These are phyloP conservation scores for Geranomyces variabilis DNA, from an alignment of 192 early-diverging fungal genomes.

Conservation along the genomic window DNA sequence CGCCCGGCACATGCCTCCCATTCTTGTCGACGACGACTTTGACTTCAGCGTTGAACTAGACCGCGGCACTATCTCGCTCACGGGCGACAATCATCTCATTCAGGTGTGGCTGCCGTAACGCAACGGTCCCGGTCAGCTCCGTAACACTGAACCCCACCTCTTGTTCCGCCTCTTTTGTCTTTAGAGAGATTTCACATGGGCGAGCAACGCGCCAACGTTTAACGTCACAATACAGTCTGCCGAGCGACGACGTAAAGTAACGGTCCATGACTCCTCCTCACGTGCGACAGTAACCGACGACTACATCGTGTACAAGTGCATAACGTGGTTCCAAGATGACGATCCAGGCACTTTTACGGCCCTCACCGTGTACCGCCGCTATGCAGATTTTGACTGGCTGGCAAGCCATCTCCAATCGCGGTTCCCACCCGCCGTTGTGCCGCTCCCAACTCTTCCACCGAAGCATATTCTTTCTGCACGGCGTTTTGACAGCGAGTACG, in stretches of 20 bases:
- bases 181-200: constrained; percentile 22
- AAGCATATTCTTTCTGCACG: not conserved
- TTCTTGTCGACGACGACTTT: not conserved
- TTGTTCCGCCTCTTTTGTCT: no score
- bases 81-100: constrained; percentile 16
- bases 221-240: constrained; percentile 18
- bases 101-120: no score
- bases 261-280: not conserved
- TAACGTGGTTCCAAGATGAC: constrained; percentile 33
- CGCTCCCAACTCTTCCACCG: constrained; percentile 19
- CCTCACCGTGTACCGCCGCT: constrained; percentile 31
- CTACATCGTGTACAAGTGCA: constrained; percentile 20
- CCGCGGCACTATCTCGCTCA: not conserved
- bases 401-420: constrained; percentile 19
- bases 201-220: constrained; percentile 4
- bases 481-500: constrained; percentile 23
- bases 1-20: not conserved
- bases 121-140: no score
- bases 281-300: constrained; percentile 22
- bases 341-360: not conserved
- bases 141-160: no score
- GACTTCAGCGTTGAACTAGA: not conserved
- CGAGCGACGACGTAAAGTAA: constrained; percentile 25
- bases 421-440: constrained; percentile 27
- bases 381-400: constrained; percentile 33